Base-by-base conservation (phyloP, 164 flowering plant genomes). In the Vitis labrusca region DNA sequence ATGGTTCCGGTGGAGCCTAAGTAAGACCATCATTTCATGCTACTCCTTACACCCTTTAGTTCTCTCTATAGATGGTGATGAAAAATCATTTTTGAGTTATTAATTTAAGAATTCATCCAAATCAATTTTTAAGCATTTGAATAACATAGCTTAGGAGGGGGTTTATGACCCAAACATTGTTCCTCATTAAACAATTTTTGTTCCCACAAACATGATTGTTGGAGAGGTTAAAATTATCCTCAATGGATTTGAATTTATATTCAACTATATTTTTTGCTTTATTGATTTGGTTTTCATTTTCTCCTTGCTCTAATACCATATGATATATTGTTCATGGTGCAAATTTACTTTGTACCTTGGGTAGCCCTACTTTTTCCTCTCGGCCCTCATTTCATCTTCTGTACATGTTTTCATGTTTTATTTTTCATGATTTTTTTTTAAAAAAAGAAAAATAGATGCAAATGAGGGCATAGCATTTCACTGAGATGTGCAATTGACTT, bases 1-100 rank as follows among this genome's bases (percentile, higher is more conserved):
- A 77, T 48, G 88, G 89, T 10, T 84, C 88, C 14, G 91, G 91
- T 13, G 86, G 88, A 1, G 89, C 77, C 67, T 85, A 78, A 85
- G 59, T 66, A 4, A 52, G 59, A 44, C 10, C n/a, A 30, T 6
- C 7, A 37, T 6, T 37, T 3, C 44, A 6, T 37, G 7, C 44
- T 37, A 37, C 47, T 13, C 29, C 57, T 15, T n/a, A 54, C 53
- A 10, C 13, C 2, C 56, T 30, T n/a, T 8, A n/a, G 9, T 9
- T 63, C 10, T 12, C 63, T 56, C 16, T 17, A 53, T 49, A 66
- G 89, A 82, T 83, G 88, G 58, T 81, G 88, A 85, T 80, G 85
- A 85, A 77, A 77, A 86, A 82, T 19, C 59, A 64, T 19, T 50
- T 61, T 66, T 44, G 23, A 10, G 66, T 54, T 59, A 77, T 71